Conservation (phyloP, 768 basidiomycete species). For the Boletus speciosus region DNA sequence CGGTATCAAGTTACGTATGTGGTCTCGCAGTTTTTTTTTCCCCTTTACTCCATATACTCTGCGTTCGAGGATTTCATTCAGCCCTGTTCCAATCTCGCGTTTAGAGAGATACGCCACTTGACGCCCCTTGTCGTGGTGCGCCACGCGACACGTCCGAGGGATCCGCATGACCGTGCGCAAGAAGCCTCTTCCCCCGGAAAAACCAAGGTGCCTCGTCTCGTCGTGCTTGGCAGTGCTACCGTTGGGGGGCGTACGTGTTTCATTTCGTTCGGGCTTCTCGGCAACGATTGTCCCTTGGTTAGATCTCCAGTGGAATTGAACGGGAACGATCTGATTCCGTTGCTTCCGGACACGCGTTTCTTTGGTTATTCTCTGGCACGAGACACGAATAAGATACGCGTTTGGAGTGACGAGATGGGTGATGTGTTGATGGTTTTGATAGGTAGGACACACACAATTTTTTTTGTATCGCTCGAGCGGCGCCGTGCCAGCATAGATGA, state of each 20-base stretch:
- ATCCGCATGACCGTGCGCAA: neutral
- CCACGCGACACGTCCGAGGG: neutral
- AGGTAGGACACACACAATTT: neutral
- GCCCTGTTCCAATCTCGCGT: no score
- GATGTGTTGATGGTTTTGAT: neutral
- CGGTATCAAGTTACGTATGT: neutral
- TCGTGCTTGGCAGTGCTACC: neutral
- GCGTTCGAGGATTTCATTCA: neutral
- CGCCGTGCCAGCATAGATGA: no score
- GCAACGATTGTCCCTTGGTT: neutral
- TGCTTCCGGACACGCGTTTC: neutral
- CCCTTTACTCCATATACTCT: neutral
- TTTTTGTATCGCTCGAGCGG: no score
- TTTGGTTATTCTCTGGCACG: no score
- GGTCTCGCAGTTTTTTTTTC: neutral
- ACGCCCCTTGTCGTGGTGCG: no score
- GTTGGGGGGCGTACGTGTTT: neutral
- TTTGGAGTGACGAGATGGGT: neutral
- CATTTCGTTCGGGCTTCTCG: neutral
- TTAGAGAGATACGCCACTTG: no score
- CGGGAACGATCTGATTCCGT: neutral
- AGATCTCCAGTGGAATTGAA: neutral
- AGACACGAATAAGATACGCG: neutral
- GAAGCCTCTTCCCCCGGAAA: neutral
- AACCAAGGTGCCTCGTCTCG: neutral